phyloP scores from a whole-genome alignment of 495 filamentous ascomycete species.

The Trichoderma orchidacearum region DNA sequence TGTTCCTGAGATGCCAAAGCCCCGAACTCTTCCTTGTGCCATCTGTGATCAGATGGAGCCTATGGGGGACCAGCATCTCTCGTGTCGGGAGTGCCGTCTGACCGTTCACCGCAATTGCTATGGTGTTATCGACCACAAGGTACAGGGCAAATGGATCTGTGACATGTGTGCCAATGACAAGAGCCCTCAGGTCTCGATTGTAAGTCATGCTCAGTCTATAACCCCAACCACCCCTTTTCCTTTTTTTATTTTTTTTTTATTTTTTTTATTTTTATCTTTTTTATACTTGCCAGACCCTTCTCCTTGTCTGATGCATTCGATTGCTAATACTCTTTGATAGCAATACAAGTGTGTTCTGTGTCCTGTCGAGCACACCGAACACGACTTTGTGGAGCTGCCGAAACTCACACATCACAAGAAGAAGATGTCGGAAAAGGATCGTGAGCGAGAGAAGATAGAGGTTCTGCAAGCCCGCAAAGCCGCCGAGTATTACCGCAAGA shows the following conservation, averaged over 20 bases:
- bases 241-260: too few relatives aligned
- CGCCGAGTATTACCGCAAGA: slow-evolving; percentile 64
- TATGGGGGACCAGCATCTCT: slow-evolving; percentile 54
- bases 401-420: slow-evolving; percentile 60
- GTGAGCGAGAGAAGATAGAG: slow-evolving; percentile 74
- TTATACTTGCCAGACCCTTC: not conserved
- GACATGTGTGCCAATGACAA: slow-evolving; percentile 94
- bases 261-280: not conserved
- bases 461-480: slow-evolving; percentile 63
- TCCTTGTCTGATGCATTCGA: not conserved
- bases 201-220: slow-evolving; percentile 28
- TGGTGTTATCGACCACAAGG: slow-evolving; percentile 59
- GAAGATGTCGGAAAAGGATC: slow-evolving; percentile 87
- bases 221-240: not conserved
- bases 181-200: slow-evolving; percentile 70
- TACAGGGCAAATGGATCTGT: slow-evolving; percentile 75
- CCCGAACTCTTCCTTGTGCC: slow-evolving; percentile 68
- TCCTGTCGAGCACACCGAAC: slow-evolving; percentile 59
- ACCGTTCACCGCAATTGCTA: slow-evolving; percentile 93
- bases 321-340: slow-evolving; percentile 20
- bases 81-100: slow-evolving; percentile 73
- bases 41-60: slow-evolving; percentile 68
- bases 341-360: slow-evolving; percentile 88
- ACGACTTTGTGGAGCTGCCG: slow-evolving; percentile 72
- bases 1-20: slow-evolving; percentile 57